Evolutionary conservation across 2,329 filamentous ascomycete species (phyloP).

Genomic region (Cordyceps farinosa): DNA sequence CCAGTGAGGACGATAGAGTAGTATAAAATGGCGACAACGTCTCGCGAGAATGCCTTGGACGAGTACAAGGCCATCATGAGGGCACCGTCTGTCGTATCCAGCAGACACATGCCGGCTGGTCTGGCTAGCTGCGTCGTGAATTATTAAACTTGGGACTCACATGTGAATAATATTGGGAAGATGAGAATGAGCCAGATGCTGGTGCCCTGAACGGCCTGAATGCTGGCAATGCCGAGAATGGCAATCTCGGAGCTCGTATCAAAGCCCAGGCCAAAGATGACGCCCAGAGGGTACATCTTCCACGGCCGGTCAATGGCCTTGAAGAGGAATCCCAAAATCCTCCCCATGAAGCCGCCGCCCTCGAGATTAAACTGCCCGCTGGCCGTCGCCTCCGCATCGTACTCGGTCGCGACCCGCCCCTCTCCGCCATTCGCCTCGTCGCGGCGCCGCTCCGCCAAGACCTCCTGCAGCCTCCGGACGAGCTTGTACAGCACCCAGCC

Average conservation of each 20-base stretch:
- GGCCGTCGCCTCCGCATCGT: constrained; percentile 28
- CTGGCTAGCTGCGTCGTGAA: not conserved
- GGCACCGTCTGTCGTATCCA: constrained; percentile 89
- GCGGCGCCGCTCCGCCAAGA: constrained; percentile 44
- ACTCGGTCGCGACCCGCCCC: constrained; percentile 25
- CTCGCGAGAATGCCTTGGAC: constrained; percentile 70
- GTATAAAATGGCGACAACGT: constrained; percentile 86
- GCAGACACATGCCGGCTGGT: constrained; percentile 89
- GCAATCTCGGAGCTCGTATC: constrained; percentile 95
- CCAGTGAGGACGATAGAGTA: constrained; percentile 86
- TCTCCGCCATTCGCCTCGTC: constrained; percentile 27
- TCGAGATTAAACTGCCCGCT: constrained; percentile 63
- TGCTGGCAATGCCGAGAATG: constrained; percentile 80
- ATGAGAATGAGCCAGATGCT: constrained; percentile 92
- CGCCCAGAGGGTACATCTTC: constrained; percentile 93
- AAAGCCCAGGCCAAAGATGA: constrained; percentile 89
- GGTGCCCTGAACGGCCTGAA: constrained; percentile 81
- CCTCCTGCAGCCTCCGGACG: constrained; percentile 60
- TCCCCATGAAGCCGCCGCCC: constrained; percentile 71
- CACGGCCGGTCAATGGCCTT: constrained; percentile 70
- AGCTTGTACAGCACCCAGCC: constrained; percentile 80
- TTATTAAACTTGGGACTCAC: constrained; percentile 38
- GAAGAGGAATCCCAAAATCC: constrained; percentile 71
- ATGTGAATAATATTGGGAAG: constrained; percentile 85
- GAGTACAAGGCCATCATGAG: constrained; percentile 95